phyloP scores from a whole-genome alignment of 1,284 basidiomycete genomes.

The Puccinia horiana region DNA sequence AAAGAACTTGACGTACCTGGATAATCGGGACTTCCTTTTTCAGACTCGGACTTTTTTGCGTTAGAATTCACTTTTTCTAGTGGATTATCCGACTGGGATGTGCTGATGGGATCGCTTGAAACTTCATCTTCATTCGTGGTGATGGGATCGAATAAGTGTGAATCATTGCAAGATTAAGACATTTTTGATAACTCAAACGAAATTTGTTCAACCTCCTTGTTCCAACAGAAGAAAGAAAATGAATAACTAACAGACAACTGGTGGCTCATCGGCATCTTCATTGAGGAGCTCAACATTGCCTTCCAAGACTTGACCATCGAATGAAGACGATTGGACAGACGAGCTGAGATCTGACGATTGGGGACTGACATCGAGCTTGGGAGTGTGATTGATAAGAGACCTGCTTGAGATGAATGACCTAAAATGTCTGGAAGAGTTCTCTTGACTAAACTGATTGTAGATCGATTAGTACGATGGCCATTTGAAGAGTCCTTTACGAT shows the following conservation, averaged over 20 bases:
- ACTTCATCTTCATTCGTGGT: not conserved
- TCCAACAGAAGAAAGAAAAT: no score
- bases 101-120: not conserved
- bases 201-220: no score
- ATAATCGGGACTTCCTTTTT: not conserved
- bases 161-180: no score
- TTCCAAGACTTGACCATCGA: no score
- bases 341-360: not conserved
- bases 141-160: not conserved
- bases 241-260: no score
- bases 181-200: no score
- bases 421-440: not conserved
- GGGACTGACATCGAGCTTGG: not conserved
- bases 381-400: not conserved
- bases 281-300: no score
- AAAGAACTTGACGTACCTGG: not conserved
- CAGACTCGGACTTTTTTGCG: not conserved
- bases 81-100: not conserved
- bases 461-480: not conserved
- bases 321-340: no score
- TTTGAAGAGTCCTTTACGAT: not conserved
- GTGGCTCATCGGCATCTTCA: no score
- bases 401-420: not conserved
- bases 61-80: not conserved
- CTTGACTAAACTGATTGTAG: not conserved